Evolutionary conservation across 345 rosid species (phyloP).

Genomic region (Eucalyptus regnans): DNA sequence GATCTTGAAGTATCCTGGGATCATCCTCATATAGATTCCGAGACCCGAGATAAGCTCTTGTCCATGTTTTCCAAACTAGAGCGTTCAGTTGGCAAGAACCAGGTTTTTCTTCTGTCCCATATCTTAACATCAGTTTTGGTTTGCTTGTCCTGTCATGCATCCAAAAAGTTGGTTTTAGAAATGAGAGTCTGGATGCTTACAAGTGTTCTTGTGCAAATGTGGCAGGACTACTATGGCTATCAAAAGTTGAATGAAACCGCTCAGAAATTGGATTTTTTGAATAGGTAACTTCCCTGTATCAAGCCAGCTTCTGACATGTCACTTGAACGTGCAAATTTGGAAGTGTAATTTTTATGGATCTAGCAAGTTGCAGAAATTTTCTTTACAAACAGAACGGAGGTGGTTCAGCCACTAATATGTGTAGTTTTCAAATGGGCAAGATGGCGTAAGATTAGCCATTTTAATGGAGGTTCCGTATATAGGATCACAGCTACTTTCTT

Average conservation of each 20-base stretch:
- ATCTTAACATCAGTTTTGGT: not conserved
- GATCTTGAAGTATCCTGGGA: constrained; percentile 48
- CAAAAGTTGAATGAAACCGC: constrained; percentile 67
- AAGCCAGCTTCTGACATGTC: not conserved
- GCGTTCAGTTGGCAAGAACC: constrained; percentile 33
- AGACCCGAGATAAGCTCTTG: constrained; percentile 32
- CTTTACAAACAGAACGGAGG: not conserved
- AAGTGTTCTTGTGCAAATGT: not conserved
- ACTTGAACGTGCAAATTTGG: not conserved
- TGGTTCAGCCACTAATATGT: not conserved
- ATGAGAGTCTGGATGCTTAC: not conserved
- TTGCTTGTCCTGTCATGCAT: not conserved
- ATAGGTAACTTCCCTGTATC: constrained; percentile 35
- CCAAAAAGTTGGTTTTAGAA: not conserved
- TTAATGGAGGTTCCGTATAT: not conserved
- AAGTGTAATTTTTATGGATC: not conserved
- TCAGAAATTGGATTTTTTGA: constrained; percentile 57
- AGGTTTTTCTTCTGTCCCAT: constrained; percentile 24
- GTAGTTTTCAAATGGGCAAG: not conserved
- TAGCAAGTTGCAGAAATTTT: not conserved
- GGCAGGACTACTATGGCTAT: constrained; percentile 80
- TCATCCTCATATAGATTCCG: constrained; percentile 46
- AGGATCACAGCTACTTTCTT: not conserved
- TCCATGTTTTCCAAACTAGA: constrained; percentile 47
- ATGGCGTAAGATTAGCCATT: not conserved